These are phyloP conservation scores for Pleurotus giganteus DNA, from an alignment of 768 basidiomycete genomes.

Conservation along the genomic window DNA sequence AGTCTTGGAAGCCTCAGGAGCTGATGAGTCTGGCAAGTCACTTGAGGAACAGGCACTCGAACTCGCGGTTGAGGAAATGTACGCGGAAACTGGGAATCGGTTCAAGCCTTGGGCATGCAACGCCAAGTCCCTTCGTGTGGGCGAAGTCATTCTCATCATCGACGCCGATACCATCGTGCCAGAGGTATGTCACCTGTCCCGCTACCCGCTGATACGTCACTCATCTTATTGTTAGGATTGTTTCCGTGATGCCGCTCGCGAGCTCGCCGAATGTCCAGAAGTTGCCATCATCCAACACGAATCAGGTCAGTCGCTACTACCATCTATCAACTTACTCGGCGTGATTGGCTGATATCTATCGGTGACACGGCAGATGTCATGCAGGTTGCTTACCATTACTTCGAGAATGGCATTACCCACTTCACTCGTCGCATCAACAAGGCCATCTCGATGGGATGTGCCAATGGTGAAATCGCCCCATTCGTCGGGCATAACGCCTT, in stretches of 20 bases:
- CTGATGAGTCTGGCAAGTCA: constrained; percentile 33
- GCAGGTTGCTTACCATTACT: constrained; percentile 88
- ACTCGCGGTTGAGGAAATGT: constrained; percentile 73
- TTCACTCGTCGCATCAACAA: constrained; percentile 88
- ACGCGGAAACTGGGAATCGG: constrained; percentile 49
- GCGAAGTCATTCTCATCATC: constrained; percentile 77
- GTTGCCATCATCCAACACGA: constrained; percentile 91
- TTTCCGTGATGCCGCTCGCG: constrained; percentile 85
- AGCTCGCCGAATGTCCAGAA: constrained; percentile 77
- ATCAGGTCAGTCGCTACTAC: constrained; percentile 50
- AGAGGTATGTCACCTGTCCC: constrained; percentile 39
- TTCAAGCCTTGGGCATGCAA: constrained; percentile 81
- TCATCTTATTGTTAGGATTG: constrained; percentile 56
- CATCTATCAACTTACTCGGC: background rate
- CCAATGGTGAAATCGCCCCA: constrained; percentile 80
- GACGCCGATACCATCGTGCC: constrained; percentile 82
- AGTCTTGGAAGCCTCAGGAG: constrained; percentile 39
- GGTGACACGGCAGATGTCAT: constrained; percentile 59
- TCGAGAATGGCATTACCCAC: constrained; percentile 87
- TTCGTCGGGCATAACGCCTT: constrained; percentile 91
- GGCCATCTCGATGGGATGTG: constrained; percentile 75
- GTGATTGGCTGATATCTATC: constrained; percentile 8
- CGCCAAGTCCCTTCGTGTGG: constrained; percentile 70
- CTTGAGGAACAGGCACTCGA: constrained; percentile 75
- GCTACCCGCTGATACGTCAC: background rate